Evolutionary conservation across 2,329 filamentous ascomycete genomes (phyloP).

Genomic region (Ophiostoma ips): DNA sequence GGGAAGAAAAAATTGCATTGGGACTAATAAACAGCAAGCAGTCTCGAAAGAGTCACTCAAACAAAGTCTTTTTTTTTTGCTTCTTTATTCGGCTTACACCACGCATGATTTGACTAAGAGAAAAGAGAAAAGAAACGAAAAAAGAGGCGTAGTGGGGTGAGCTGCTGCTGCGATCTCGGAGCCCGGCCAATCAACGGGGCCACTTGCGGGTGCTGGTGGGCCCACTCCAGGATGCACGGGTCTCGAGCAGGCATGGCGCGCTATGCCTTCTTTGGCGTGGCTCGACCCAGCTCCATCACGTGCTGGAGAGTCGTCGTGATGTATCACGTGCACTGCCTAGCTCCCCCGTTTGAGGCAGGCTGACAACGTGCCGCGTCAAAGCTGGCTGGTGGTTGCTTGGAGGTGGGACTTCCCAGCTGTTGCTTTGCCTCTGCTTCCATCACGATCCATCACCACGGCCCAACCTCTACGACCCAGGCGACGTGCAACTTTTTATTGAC

Average conservation of each 20-base stretch:
- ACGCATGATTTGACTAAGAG: no score
- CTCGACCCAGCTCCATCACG: neutral
- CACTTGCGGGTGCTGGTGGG: neutral
- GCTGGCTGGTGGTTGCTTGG: conserved; percentile 3
- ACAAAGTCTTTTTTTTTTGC: neutral
- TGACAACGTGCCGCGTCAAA: conserved; percentile 10
- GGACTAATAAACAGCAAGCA: no score
- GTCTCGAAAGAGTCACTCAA: no score
- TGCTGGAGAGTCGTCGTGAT: neutral
- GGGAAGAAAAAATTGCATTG: conserved; percentile 6
- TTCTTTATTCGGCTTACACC: neutral
- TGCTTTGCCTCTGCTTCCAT: neutral
- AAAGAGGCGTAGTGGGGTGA: conserved; percentile 5
- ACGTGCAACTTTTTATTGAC: neutral
- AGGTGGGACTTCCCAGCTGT: conserved; percentile 4
- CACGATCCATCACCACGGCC: conserved; percentile 1
- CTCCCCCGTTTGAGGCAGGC: conserved; percentile 4
- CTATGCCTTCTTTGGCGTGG: neutral
- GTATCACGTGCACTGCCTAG: neutral
- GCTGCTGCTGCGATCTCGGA: conserved; percentile 3
- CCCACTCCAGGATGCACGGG: neutral
- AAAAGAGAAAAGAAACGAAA: neutral
- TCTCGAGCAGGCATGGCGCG: neutral
- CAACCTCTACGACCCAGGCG: neutral
- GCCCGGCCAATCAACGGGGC: conserved; percentile 2